A percentile compares a stretch with the other conserved stretches of the same genome.
These are phyloP conservation scores for Leucocoprinus sp. DNA, from an alignment of 768 basidiomycete genomes.

Conservation along the genomic window DNA sequence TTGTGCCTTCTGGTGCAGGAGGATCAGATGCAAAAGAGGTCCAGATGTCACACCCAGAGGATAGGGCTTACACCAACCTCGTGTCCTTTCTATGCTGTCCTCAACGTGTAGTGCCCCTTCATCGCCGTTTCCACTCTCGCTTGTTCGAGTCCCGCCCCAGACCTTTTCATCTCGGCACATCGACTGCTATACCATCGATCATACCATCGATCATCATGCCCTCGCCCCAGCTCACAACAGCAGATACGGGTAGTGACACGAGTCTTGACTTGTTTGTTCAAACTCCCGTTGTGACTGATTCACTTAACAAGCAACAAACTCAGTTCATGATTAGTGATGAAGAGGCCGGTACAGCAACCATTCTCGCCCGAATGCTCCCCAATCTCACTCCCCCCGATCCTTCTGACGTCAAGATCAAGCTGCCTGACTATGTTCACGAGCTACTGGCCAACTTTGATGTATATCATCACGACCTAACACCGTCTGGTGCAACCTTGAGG, in stretches of 20 bases:
- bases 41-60: slow-evolving; percentile 1
- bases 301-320: slow-evolving; percentile 2
- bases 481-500: neutral
- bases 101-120: slow-evolving; percentile 10
- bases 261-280: slow-evolving; percentile 2
- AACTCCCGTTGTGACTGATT: neutral
- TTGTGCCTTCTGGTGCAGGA: slow-evolving; percentile 1
- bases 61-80: slow-evolving; percentile 7
- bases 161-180: slow-evolving; percentile 1
- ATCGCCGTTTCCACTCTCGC: slow-evolving; percentile 5
- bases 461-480: neutral
- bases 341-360: slow-evolving; percentile 7
- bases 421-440: slow-evolving; percentile 9
- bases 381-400: slow-evolving; percentile 5
- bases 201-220: neutral
- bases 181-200: neutral
- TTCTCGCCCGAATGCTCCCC: slow-evolving; percentile 3
- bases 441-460: slow-evolving; percentile 10
- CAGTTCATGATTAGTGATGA: slow-evolving; percentile 3
- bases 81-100: slow-evolving; percentile 11
- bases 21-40: slow-evolving; percentile 3
- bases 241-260: slow-evolving; percentile 1
- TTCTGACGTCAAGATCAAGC: slow-evolving; percentile 5
- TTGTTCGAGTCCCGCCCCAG: slow-evolving; percentile 1
- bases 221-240: neutral